Evolutionary conservation across 2,329 filamentous ascomycete species (phyloP).

Genomic region (Hypoxylon sp.): DNA sequence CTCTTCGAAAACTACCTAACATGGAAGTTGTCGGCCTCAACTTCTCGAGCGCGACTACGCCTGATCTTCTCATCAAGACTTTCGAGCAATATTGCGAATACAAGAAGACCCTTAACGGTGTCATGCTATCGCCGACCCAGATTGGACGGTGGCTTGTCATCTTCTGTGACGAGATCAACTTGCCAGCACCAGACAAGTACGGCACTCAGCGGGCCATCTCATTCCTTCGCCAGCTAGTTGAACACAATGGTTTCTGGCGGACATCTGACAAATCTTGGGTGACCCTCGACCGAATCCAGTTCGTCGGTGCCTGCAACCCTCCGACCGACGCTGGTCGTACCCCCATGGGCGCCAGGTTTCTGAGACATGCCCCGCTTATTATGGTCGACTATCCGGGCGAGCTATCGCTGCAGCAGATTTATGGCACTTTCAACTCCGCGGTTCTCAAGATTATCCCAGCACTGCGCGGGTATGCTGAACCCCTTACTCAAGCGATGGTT

Average conservation of each 20-base stretch:
- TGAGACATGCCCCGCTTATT: slow-evolving; percentile 96
- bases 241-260: slow-evolving; percentile 99
- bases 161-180: slow-evolving; percentile 99
- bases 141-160: slow-evolving; percentile 98
- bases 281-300: slow-evolving; percentile 96
- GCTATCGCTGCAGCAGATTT: slow-evolving; percentile 94
- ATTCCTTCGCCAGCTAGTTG: slow-evolving; percentile 95
- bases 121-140: slow-evolving; percentile 94
- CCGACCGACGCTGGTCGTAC: slow-evolving; percentile 97
- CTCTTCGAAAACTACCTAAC: slow-evolving; percentile 93
- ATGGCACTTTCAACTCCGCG: slow-evolving; percentile 96
- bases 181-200: slow-evolving; percentile 97
- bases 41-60: slow-evolving; percentile 98
- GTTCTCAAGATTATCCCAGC: slow-evolving; percentile 96
- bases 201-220: slow-evolving; percentile 97
- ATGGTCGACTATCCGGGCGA: slow-evolving; percentile 99
- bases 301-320: slow-evolving; percentile 98
- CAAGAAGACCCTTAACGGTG: slow-evolving; percentile 96
- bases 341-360: slow-evolving; percentile 90
- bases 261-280: slow-evolving; percentile 99
- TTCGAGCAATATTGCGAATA: slow-evolving; percentile 99
- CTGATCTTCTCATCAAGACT: slow-evolving; percentile 97
- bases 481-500: slow-evolving; percentile 97
- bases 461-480: slow-evolving; percentile 92
- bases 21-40: slow-evolving; percentile 99